These are phyloP conservation scores for Termitomyces sp. DNA, from an alignment of 768 basidiomycete species.

Conservation along the genomic window DNA sequence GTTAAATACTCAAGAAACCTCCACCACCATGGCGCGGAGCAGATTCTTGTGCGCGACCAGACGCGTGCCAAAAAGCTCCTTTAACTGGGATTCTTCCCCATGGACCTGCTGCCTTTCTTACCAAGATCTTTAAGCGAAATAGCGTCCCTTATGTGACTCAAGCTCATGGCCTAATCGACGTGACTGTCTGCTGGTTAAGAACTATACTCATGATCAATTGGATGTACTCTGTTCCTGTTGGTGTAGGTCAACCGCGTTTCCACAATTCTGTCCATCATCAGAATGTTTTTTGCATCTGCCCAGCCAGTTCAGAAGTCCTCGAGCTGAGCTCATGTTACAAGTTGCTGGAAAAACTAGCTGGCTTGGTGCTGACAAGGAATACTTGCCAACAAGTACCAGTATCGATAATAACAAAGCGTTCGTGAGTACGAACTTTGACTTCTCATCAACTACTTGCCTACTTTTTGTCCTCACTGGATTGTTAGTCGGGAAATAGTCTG, in stretches of 20 bases:
- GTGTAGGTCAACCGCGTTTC: constrained; percentile 39
- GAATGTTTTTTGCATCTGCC: neutral
- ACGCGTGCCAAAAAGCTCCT: constrained; percentile 52
- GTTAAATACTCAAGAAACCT: neutral
- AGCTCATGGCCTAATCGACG: constrained; percentile 40
- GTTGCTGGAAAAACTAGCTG: constrained; percentile 24
- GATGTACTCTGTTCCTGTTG: constrained; percentile 40
- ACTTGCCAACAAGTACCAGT: constrained; percentile 41
- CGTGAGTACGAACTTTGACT: constrained; percentile 20
- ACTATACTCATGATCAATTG: neutral
- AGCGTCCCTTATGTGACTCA: constrained; percentile 6
- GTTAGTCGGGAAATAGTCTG: constrained; percentile 42
- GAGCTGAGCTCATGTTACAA: neutral
- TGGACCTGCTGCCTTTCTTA: constrained; percentile 36
- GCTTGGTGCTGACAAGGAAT: constrained; percentile 47
- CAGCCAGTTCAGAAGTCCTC: constrained; percentile 3
- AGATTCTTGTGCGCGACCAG: constrained; percentile 48
- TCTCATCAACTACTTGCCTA: neutral
- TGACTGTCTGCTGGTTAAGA: constrained; percentile 30
- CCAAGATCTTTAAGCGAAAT: constrained; percentile 15
- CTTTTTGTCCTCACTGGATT: neutral
- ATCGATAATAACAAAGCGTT: constrained; percentile 26
- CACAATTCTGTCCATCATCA: neutral
- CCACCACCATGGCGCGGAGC: constrained; percentile 31
- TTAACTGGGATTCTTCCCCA: constrained; percentile 46